These are phyloP conservation scores for Telopea speciosissima DNA, from an alignment of 177 flowering plant species.

Conservation along the genomic window DNA sequence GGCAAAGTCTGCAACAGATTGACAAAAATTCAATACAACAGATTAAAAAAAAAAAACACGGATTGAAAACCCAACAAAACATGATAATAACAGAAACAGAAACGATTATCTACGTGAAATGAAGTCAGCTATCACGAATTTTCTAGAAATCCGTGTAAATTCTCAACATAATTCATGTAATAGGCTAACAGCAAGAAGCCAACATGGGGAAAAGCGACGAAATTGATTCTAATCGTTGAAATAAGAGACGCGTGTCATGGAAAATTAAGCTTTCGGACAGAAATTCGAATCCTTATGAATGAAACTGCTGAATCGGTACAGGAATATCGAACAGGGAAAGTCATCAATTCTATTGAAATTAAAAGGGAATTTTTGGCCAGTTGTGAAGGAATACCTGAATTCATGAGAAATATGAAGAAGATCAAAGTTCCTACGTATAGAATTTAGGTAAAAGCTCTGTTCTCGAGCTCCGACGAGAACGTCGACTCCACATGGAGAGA, in stretches of 20 bases:
- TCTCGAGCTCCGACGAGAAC: background rate
- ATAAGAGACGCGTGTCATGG: background rate
- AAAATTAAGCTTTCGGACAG: background rate
- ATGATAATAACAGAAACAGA: background rate
- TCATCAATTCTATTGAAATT: background rate
- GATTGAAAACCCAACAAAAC: background rate
- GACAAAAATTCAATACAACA: background rate
- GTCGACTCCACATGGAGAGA: too few relatives aligned
- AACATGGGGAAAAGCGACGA: background rate
- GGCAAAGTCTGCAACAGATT: constrained; percentile 39
- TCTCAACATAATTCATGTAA: background rate
- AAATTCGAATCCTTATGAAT: background rate
- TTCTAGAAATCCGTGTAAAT: background rate
- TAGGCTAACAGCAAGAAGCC: background rate
- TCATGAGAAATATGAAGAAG: background rate
- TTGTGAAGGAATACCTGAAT: background rate
- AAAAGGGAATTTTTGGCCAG: background rate
- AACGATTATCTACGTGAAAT: background rate
- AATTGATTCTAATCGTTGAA: background rate
- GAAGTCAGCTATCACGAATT: background rate
- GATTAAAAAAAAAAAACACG: background rate
- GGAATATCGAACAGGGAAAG: background rate
- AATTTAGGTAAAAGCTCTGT: background rate
- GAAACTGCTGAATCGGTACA: background rate
- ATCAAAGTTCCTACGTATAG: background rate